Base-by-base conservation (phyloP, 768 basidiomycete genomes). In the Leucocoprinus leucothites region DNA sequence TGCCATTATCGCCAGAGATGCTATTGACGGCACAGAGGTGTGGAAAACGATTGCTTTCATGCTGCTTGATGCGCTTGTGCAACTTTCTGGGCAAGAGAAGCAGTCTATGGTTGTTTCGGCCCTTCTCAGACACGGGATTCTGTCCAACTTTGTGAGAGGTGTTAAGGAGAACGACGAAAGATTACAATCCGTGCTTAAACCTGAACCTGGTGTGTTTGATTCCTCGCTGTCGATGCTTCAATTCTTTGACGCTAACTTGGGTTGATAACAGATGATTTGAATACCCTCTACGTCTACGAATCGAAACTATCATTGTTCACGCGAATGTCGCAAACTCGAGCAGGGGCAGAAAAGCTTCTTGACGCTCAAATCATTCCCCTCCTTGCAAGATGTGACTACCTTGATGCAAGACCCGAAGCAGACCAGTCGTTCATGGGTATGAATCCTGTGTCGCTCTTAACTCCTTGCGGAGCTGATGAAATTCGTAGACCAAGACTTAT, bases 21-120 rank as follows among this genome's bases (percentile, higher is more conserved):
- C 94, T 1, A 89, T 92, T 51, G 94, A 97, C 60, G 95, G 94
- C 6, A 86, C 91, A 16, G 94, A 98, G 68, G 91, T 98, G 1
- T 98, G 96, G 96, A 92, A 92, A 71, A 95, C 94, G 2, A 84
- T 98, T 14, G 91, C 95, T 8, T 98, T 94, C 66, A 89, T 94
- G 77, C 75, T 94, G 2, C 75, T 98, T 41, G 92, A 95, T 62
- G 85, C 89, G 0, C 76, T 95, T 7, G 79, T 89, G 16, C 81
- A 88, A 42, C 72, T 95, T 0, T 89, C 85, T 36, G 81, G 81
- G 24, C 68, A 74, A 46, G 88, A 93, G 60, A 87, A 84, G 69
- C 86, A 87, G 46, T 79, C 88, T 51, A 63, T 74, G 9, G 74
- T 91, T 19, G 68, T 91, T 43, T 66, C 75, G 9, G 70, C 80